phyloP scores from a whole-genome alignment of 129 eudicot genomes.

The Centaurea solstitialis region DNA sequence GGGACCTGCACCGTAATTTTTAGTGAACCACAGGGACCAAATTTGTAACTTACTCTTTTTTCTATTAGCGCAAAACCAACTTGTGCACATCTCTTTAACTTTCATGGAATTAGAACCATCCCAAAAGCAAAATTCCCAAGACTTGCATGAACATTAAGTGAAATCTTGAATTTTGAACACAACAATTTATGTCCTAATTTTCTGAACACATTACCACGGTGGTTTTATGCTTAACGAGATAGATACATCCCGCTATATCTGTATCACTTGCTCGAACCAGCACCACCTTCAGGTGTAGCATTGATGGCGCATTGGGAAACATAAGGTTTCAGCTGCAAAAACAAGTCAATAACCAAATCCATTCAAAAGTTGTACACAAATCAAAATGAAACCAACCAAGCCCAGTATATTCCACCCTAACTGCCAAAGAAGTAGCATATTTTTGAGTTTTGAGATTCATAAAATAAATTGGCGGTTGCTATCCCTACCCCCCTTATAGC shows the following conservation, averaged over 20 bases:
- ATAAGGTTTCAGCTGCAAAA: conserved; percentile 38
- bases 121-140: background rate
- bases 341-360: background rate
- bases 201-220: background rate
- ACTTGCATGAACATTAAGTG: background rate
- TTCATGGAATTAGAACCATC: background rate
- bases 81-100: background rate
- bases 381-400: background rate
- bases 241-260: background rate
- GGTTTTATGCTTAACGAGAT: background rate
- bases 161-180: background rate
- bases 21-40: too few species aligned
- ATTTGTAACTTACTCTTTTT: too few species aligned
- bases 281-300: conserved; percentile 22
- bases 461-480: background rate
- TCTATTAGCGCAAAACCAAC: background rate
- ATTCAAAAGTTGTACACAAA: conserved; percentile 10
- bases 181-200: conserved; percentile 4
- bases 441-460: background rate
- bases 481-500: too few species aligned
- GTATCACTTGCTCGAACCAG: conserved; percentile 23
- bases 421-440: too few species aligned
- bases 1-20: too few species aligned
- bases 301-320: conserved; percentile 32
- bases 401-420: background rate